These are phyloP conservation scores for Oryza meridionalis DNA, from an alignment of 176 grass and related monocot genomes.

Conservation along the genomic window DNA sequence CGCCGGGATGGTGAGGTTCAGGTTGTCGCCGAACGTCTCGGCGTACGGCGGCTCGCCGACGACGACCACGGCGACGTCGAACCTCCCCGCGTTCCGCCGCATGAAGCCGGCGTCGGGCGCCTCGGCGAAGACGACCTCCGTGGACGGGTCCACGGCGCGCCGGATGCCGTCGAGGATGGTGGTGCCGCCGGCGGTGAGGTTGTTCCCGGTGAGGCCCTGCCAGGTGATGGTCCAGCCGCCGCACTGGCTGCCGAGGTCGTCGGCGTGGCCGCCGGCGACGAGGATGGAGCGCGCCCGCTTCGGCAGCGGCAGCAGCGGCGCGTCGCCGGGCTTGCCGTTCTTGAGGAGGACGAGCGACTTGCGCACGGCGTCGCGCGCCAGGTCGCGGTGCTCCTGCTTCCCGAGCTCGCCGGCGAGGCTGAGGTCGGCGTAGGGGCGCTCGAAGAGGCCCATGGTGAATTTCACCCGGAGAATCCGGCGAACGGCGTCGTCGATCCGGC, in stretches of 20 bases:
- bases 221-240: slow-evolving; percentile 83
- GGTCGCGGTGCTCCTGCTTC: slow-evolving; percentile 68
- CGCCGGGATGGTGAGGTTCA: slow-evolving; percentile 66
- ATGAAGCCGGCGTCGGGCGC: slow-evolving; percentile 47
- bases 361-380: slow-evolving; percentile 74
- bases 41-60: slow-evolving; percentile 69
- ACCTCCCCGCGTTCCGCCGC: slow-evolving; percentile 36
- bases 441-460: slow-evolving; percentile 71
- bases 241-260: slow-evolving; percentile 74
- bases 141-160: slow-evolving; percentile 49
- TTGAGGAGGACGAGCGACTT: slow-evolving; percentile 70
- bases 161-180: slow-evolving; percentile 62
- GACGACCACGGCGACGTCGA: slow-evolving; percentile 62
- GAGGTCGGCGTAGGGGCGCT: slow-evolving; percentile 56
- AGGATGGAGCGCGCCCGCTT: slow-evolving; percentile 57
- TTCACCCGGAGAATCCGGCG: slow-evolving; percentile 67
- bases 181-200: slow-evolving; percentile 52
- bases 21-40: slow-evolving; percentile 66
- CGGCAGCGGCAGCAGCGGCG: slow-evolving; percentile 52
- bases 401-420: slow-evolving; percentile 63
- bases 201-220: slow-evolving; percentile 58
- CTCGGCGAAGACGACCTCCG: slow-evolving; percentile 59
- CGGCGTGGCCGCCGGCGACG: slow-evolving; percentile 60
- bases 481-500: slow-evolving; percentile 77
- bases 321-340: slow-evolving; percentile 53